These are phyloP conservation scores for Pilatotrama ljubarskyi DNA, from an alignment of 768 basidiomycete genomes.

Conservation along the genomic window DNA sequence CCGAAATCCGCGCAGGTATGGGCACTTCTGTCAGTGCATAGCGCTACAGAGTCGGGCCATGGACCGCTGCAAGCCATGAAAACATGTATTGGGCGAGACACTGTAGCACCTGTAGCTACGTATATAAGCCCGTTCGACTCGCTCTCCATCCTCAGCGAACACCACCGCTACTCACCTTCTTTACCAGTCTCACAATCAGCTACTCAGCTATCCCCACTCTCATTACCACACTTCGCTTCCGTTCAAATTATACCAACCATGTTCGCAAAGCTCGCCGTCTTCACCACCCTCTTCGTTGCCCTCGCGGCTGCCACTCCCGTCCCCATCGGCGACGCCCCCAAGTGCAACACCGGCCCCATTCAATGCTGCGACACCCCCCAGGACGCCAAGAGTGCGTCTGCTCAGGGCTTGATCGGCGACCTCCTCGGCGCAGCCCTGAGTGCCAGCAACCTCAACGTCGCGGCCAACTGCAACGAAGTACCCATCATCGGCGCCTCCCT, in stretches of 20 bases:
- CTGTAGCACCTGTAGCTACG: not conserved
- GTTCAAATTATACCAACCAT: not conserved
- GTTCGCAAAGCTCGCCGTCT: conserved; percentile 2
- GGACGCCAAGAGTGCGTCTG: not conserved
- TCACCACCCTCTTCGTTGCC: not conserved
- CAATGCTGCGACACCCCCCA: conserved; percentile 1
- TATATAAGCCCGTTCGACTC: not conserved
- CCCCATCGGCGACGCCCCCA: not conserved
- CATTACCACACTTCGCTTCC: not conserved
- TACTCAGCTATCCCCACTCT: not conserved
- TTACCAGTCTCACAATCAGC: not conserved
- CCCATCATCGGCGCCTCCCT: not conserved
- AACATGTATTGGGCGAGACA: no score
- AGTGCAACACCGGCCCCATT: conserved; percentile 2
- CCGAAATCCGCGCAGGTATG: no score
- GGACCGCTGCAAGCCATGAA: no score
- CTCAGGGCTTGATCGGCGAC: not conserved
- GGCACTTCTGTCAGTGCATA: not conserved
- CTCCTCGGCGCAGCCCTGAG: not conserved
- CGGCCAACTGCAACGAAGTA: not conserved
- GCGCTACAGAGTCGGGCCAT: no score
- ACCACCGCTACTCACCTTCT: conserved; percentile 2
- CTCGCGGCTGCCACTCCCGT: conserved; percentile 1
- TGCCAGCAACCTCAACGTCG: not conserved
- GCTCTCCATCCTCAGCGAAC: conserved; percentile 2